Evolutionary conservation across 2,329 filamentous ascomycete genomes (phyloP).

Genomic region (Cercospora brassicicola): DNA sequence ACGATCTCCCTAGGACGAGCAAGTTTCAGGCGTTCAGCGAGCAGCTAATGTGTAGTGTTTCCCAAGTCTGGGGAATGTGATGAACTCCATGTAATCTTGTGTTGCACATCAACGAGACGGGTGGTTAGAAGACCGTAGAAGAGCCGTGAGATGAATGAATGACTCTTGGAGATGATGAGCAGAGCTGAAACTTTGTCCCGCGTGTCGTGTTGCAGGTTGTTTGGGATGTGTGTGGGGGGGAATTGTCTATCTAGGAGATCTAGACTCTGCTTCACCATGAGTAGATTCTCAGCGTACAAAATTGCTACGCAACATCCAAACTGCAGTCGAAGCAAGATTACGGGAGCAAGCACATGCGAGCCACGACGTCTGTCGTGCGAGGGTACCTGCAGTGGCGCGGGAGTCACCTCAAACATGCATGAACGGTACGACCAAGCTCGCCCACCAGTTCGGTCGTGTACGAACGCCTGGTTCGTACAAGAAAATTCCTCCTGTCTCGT

Average conservation of each 20-base stretch:
- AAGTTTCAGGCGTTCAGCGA: constrained; percentile 2
- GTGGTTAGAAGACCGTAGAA: neutral
- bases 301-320: too few species aligned
- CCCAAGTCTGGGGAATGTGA: neutral
- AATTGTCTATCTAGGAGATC: neutral
- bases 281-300: too few species aligned
- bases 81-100: neutral
- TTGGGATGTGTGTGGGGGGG: neutral
- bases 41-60: neutral
- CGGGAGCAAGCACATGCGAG: neutral
- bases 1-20: neutral
- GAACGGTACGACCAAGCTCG: neutral
- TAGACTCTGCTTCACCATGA: neutral
- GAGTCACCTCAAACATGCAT: neutral
- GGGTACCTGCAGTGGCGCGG: neutral
- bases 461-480: neutral
- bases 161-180: neutral
- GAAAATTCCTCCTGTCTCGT: neutral
- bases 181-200: neutral
- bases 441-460: neutral
- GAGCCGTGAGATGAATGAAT: neutral
- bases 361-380: neutral
- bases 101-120: neutral
- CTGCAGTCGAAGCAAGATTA: neutral
- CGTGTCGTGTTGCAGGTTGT: neutral